Base-by-base conservation (phyloP, 164 flowering plant species). In the Kingdonia uniflora region DNA sequence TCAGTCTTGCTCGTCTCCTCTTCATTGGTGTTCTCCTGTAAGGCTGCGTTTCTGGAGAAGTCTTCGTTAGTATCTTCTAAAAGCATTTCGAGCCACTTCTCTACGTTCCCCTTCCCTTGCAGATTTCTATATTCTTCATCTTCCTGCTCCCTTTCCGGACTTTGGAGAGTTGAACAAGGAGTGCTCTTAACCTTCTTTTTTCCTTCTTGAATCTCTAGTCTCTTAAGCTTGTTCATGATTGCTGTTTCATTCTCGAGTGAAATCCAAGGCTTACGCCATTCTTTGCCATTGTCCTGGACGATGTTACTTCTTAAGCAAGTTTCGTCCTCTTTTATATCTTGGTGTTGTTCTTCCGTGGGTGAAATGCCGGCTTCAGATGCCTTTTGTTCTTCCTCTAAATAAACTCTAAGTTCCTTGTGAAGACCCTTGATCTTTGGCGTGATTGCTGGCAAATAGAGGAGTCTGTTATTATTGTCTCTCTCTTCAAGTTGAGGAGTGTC, bases 81-180 rank as follows among this genome's bases (percentile, higher is more conserved):
- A 55, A 92, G 76, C 72, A 82, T 74, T 40, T 80, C 78, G 5
- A 92, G 87, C 99, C 99, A 92, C 67, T 78, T 92, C 68, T 92
- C 99, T 2, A 92, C 77, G 65, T 92, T 84, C 14, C 88, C 91
- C 73, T 82, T 86, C 15, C 99, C 99, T 24, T 85, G 80, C 49
- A 72, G 73, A 63, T 69, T 76, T 66, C 87, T 77, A 61, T 61
- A 74, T 48, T 88, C 96, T 60, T 88, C 95, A 33, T 88, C 94
- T 47, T 85, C 92, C 68, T 80, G 91, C 67, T 81, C 84, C 15
- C 15, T 59, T 50, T 65, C 73, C 16, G 59, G 58, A 52, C 76
- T 76, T 50, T 41, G 61, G 14, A 26, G 42, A 51, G 41, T 52
- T 2, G 87, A 68, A 53, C 70, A 68, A 24, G 39, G 46, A 38